A percentile compares a stretch with the other conserved stretches of the same genome.
These are phyloP conservation scores for Pichia kluyveri DNA, from an alignment of 805 yeast species.

Conservation along the genomic window DNA sequence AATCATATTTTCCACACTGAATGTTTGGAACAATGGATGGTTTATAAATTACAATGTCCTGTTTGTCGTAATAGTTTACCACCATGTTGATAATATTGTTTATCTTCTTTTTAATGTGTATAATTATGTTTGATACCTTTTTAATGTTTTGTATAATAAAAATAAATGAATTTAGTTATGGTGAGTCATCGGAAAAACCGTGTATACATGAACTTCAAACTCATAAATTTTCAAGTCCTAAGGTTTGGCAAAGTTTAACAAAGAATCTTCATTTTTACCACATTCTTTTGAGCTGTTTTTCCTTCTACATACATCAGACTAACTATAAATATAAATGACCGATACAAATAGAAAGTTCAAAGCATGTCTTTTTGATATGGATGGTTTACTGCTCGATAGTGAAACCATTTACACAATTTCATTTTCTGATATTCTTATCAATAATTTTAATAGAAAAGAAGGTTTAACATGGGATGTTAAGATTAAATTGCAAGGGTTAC, in stretches of 20 bases:
- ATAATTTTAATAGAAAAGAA: slow-evolving; percentile 43
- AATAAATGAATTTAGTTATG: not conserved
- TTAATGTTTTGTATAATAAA: too few relatives aligned
- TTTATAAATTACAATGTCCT: slow-evolving; percentile 86
- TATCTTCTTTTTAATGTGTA: too few relatives aligned
- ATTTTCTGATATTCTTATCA: slow-evolving; percentile 53
- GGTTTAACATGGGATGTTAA: slow-evolving; percentile 90
- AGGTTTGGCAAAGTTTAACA: too few relatives aligned
- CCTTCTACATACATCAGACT: too few relatives aligned
- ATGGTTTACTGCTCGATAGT: slow-evolving; percentile 85
- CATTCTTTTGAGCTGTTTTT: too few relatives aligned
- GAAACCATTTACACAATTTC: slow-evolving; percentile 87
- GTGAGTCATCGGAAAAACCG: too few relatives aligned
- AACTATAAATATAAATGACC: too few relatives aligned
- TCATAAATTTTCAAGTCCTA: too few relatives aligned
- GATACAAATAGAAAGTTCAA: slow-evolving; percentile 10
- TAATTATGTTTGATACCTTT: too few relatives aligned
- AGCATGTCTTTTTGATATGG: slow-evolving; percentile 62
- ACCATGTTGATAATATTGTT: slow-evolving; percentile 41
- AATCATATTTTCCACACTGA: slow-evolving; percentile 80
- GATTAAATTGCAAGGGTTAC: slow-evolving; percentile 80
- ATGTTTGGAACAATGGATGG: slow-evolving; percentile 93
- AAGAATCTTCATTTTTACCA: too few relatives aligned
- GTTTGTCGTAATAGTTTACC: slow-evolving; percentile 83
- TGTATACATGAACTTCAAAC: too few relatives aligned